phyloP scores from a whole-genome alignment of 371 early-diverging fungal genomes.

The Mortierella sp. region DNA sequence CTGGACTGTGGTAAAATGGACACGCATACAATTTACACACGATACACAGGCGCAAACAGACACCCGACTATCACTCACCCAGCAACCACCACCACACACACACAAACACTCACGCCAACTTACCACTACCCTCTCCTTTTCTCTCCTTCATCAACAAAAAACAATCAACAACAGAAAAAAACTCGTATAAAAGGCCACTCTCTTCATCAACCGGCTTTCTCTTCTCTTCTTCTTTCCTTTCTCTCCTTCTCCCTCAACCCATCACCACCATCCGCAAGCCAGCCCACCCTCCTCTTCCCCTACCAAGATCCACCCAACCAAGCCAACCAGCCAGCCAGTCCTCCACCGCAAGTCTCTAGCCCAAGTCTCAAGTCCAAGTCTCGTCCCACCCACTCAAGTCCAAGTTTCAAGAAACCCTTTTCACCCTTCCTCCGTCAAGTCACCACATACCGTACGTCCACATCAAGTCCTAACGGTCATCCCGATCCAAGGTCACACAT shows the following conservation, averaged over 20 bases:
- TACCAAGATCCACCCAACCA: conserved; percentile 2
- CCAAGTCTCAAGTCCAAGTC: neutral
- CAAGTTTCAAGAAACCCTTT: neutral
- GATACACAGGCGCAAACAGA: neutral
- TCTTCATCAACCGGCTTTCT: neutral
- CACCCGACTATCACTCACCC: neutral
- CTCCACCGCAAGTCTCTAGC: neutral
- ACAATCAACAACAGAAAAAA: neutral
- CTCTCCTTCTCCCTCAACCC: conserved; percentile 8
- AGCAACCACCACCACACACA: neutral
- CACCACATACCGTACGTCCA: neutral
- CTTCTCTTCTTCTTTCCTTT: neutral
- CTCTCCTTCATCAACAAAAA: neutral
- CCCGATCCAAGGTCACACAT: conserved; percentile 15
- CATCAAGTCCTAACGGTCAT: conserved; percentile 5
- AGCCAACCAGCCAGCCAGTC: neutral
- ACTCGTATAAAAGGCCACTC: neutral
- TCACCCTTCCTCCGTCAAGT: neutral
- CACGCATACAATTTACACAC: neutral
- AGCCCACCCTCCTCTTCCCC: neutral
- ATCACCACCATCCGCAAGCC: neutral
- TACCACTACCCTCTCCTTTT: conserved; percentile 8
- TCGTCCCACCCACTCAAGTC: conserved; percentile 6
- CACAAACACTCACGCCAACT: neutral
- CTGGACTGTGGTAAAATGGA: neutral